Percentiles rank a stretch among this genome's conserved stretches.
Evolutionary conservation across 2,329 filamentous ascomycete species (phyloP).

Genomic region (Trichoderma sp.): DNA sequence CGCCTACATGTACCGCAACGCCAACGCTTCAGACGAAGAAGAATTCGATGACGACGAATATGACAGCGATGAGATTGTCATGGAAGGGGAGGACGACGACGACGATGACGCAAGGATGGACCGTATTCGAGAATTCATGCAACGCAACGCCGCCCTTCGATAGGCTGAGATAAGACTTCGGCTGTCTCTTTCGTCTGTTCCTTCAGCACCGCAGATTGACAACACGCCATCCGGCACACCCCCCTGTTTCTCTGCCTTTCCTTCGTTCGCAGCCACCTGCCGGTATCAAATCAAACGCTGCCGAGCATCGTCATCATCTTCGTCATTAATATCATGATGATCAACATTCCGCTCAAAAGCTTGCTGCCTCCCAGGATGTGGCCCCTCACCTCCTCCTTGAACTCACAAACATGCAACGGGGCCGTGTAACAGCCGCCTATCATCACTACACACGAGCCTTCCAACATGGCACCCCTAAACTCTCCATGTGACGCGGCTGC

Average conservation of each 20-base stretch:
- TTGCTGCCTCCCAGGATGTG: not conserved
- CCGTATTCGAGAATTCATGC: slow-evolving; percentile 45
- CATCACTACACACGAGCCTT: not conserved
- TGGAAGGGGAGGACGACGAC: slow-evolving; percentile 43
- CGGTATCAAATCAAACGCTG: not conserved
- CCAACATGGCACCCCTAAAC: not conserved
- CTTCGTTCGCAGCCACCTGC: not conserved
- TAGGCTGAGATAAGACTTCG: slow-evolving; percentile 4
- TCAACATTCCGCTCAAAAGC: not conserved
- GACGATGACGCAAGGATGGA: slow-evolving; percentile 44
- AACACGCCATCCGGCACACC: not conserved
- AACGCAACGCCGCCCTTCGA: slow-evolving; percentile 36
- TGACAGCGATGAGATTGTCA: slow-evolving; percentile 44
- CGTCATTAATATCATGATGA: no score
- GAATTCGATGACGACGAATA: slow-evolving; percentile 52
- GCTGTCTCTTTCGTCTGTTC: slow-evolving; percentile 2
- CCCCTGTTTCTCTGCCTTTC: not conserved
- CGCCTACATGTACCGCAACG: slow-evolving; percentile 57
- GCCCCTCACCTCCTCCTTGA: not conserved
- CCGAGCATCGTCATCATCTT: not conserved
- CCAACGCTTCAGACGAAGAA: slow-evolving; percentile 58
- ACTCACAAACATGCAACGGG: not conserved
- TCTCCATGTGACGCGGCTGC: slow-evolving; percentile 14
- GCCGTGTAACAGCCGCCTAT: not conserved
- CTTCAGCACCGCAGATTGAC: not conserved